Evolutionary conservation across 139 green algal species (phyloP).

Genomic region (Chlorella vulgaris): DNA sequence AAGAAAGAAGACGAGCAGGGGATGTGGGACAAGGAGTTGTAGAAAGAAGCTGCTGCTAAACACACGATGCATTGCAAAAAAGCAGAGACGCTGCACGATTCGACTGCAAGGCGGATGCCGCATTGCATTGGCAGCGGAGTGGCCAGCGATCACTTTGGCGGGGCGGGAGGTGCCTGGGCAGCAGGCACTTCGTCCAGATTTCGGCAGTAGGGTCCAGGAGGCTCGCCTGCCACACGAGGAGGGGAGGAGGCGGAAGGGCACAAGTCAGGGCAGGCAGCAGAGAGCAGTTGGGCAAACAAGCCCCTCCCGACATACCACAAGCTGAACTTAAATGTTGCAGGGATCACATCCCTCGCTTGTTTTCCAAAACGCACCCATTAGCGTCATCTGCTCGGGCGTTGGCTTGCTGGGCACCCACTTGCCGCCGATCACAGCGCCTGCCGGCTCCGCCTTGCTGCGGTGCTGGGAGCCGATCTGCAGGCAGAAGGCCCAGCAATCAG

Average conservation of each 20-base stretch:
- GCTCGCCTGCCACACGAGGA: slow-evolving; percentile 13
- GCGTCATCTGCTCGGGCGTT: slow-evolving; percentile 44
- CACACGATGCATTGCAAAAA: no score
- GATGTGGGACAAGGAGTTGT: no score
- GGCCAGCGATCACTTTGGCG: no score
- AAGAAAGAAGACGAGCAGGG: no score
- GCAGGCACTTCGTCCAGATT: slow-evolving; percentile 57
- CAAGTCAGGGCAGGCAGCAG: neutral
- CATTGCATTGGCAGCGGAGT: no score
- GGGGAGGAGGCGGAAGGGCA: neutral
- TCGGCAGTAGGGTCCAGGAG: slow-evolving; percentile 66
- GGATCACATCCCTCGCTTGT: neutral
- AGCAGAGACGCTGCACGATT: no score
- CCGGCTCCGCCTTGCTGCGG: slow-evolving; percentile 80
- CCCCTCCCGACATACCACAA: no score
- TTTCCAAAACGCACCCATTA: slow-evolving; percentile 34
- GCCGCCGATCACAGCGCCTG: slow-evolving; percentile 59
- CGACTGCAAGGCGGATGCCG: no score
- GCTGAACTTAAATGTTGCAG: neutral
- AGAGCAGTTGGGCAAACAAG: neutral
- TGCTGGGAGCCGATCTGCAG: slow-evolving; percentile 77
- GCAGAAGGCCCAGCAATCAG: neutral
- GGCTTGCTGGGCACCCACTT: slow-evolving; percentile 73
- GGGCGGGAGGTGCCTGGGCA: neutral
- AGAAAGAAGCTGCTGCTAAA: no score